A percentile compares a stretch with the other conserved stretches of the same genome.
These are phyloP conservation scores for Daldinia eschscholtzii DNA, from an alignment of 2,329 filamentous ascomycete genomes.

Conservation along the genomic window DNA sequence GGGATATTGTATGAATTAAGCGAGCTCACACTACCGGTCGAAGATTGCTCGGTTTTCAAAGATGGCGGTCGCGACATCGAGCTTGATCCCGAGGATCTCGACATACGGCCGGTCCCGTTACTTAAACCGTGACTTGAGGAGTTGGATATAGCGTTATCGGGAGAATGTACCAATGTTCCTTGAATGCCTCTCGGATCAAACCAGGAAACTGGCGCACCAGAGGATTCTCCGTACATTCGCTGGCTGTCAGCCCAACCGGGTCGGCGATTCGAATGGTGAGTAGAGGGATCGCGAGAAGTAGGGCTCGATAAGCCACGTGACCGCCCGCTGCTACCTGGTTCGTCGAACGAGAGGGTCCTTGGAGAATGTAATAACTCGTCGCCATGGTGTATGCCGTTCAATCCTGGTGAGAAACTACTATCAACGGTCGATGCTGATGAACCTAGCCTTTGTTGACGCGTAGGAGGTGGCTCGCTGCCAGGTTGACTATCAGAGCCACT, in stretches of 20 bases:
- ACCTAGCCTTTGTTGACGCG: slow-evolving; percentile 61
- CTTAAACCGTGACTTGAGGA: slow-evolving; percentile 37
- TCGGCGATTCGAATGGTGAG: slow-evolving; percentile 39
- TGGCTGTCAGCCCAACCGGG: slow-evolving; percentile 44
- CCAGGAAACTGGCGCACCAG: slow-evolving; percentile 39
- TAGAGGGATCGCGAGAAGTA: slow-evolving; percentile 48
- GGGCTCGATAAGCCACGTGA: slow-evolving; percentile 49
- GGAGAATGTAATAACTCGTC: slow-evolving; percentile 63
- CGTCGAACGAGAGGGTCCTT: slow-evolving; percentile 55
- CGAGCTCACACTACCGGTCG: slow-evolving; percentile 59
- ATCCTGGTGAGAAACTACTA: slow-evolving; percentile 58
- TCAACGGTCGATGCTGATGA: slow-evolving; percentile 63
- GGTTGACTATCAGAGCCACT: slow-evolving; percentile 63
- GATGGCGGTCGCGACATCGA: slow-evolving; percentile 56
- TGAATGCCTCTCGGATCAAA: slow-evolving; percentile 46
- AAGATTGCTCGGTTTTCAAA: slow-evolving; percentile 62
- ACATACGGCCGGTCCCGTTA: slow-evolving; percentile 36
- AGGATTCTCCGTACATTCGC: slow-evolving; percentile 36
- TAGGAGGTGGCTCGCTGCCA: slow-evolving; percentile 63
- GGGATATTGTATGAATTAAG: slow-evolving; percentile 57
- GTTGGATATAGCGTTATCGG: slow-evolving; percentile 44
- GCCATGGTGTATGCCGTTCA: slow-evolving; percentile 53
- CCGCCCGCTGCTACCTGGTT: slow-evolving; percentile 33
- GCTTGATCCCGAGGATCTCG: slow-evolving; percentile 41
- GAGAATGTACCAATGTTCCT: slow-evolving; percentile 44